Base-by-base conservation (phyloP, 2,329 filamentous ascomycete genomes). In the Cadophora sp. region DNA sequence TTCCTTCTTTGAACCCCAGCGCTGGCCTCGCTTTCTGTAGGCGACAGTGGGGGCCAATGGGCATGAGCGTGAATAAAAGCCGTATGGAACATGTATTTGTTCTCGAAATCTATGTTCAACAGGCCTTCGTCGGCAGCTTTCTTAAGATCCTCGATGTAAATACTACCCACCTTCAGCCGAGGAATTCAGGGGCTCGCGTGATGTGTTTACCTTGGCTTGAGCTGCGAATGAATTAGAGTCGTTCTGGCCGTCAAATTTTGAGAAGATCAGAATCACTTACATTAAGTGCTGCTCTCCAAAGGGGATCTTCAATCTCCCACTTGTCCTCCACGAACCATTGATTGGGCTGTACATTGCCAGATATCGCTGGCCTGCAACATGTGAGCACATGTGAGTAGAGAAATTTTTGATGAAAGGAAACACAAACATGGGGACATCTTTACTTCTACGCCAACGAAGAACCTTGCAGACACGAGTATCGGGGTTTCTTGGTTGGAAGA, bases 1-100 rank as follows among this genome's bases (percentile, higher is more conserved):
- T 62, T 31, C 29, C 67, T 65, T n/a, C 67, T 63, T n/a, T 58
- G 24, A 11, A 56, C 22, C 11, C 8, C n/a, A n/a, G 22, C 7
- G 19, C 14, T 31, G 34, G 24, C 26, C 9, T 43, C 9, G 31
- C 14, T 12, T 12, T 8, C 37, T 34, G 34, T 27, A 34, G 19
- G 31, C 14, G 48, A 9, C 11, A 70, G 16, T 19, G 55, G 60
- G 14, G 66, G 66, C 64, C 56, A 68, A 56, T 69, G 62, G 0
- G 67, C 69, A 62, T 69, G 64, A 11, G 40, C 67, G 46, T 68
- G 67, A 22, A 71, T 66, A 14, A 71, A 71, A 4, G 67, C 65
- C 12, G 65, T 68, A 40, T 69, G 67, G 16, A 67, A 66, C 69
- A 69, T 69, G 43, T 69, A 67, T 22, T 53, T 65, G 1, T 50